Percentiles rank a stretch among this genome's conserved stretches.
phyloP scores from a whole-genome alignment of 306 rosid genomes.

The Quercus bicolor region DNA sequence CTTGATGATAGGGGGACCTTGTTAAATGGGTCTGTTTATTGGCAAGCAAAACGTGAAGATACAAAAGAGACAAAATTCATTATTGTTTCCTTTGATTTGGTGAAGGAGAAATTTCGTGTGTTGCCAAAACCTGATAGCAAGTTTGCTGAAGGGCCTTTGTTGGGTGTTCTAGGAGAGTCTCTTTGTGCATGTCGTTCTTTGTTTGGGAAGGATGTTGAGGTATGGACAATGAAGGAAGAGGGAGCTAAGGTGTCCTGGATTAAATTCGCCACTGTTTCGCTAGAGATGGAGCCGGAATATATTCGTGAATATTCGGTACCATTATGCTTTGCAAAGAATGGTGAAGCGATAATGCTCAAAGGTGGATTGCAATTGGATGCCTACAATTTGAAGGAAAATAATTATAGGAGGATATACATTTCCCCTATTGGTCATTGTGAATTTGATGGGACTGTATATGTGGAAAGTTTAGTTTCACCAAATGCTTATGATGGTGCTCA shows the following conservation, averaged over 20 bases:
- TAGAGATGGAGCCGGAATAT: neutral
- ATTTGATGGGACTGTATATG: neutral
- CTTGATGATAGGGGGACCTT: neutral
- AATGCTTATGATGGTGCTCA: neutral
- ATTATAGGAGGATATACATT: neutral
- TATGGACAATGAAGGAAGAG: neutral
- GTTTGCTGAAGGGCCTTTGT: neutral
- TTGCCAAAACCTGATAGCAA: neutral
- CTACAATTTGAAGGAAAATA: neutral
- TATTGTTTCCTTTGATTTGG: neutral
- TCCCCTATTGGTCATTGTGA: neutral
- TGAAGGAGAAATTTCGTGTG: neutral
- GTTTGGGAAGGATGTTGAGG: neutral
- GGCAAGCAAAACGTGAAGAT: neutral
- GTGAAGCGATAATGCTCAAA: neutral
- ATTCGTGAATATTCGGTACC: neutral
- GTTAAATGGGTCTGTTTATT: neutral
- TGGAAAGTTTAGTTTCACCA: neutral
- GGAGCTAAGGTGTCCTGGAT: neutral
- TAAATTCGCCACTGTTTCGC: neutral
- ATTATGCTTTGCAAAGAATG: neutral
- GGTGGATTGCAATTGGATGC: neutral
- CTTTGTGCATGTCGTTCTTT: neutral
- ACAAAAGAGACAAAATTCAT: neutral
- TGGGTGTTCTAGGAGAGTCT: neutral